Evolutionary conservation across 257 asterid genomes (phyloP), one percentile per base, ranked within the genome.

Genomic region (Apocynum venetum): DNA sequence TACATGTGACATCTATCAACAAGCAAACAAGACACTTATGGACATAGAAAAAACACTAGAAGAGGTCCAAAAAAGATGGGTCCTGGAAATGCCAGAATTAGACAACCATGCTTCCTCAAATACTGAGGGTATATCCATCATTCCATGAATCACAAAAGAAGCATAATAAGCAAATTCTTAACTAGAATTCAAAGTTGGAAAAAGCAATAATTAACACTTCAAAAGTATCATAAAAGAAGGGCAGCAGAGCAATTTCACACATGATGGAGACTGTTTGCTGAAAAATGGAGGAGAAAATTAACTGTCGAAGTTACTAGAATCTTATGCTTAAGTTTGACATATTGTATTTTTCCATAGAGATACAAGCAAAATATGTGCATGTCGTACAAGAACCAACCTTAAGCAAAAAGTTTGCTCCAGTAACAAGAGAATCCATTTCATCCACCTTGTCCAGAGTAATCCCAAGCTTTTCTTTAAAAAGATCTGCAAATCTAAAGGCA

Each of bases 321-420:
- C 35, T 3, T 2, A n/a, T 4, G 43, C 20, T 19, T 38, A 48
- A 20, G 36, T 56, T 68, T 56, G 41, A 56, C 49, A 1, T 57
- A 56, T 51, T 31, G 25, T 15, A 72, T 64, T 31, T 14, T 14
- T 52, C 78, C 51, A 81, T 31, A 51, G 38, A 52, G 64, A 51
- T 73, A 52, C n/a, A 15, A 75, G 59, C 71, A 59, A 75, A 74
- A 40, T 44, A 31, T 46, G 53, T 53, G 35, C 55, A 48, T 76
- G 52, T 12, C 72, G 74, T 47, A 64, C 55, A 80, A 79, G 73
- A 68, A 61, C 87, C 78, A 83, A 96, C 99, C 99, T 91, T 93
- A 25, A 96, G 97, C 77, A 96, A 79, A 86, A 91, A 93, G 83
- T 93, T 96, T 47, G 96, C 96, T 82, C 99, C 99, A 56, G 97